Conservation (phyloP, 208 protist genomes). For the Acanthamoeba castellanii region DNA sequence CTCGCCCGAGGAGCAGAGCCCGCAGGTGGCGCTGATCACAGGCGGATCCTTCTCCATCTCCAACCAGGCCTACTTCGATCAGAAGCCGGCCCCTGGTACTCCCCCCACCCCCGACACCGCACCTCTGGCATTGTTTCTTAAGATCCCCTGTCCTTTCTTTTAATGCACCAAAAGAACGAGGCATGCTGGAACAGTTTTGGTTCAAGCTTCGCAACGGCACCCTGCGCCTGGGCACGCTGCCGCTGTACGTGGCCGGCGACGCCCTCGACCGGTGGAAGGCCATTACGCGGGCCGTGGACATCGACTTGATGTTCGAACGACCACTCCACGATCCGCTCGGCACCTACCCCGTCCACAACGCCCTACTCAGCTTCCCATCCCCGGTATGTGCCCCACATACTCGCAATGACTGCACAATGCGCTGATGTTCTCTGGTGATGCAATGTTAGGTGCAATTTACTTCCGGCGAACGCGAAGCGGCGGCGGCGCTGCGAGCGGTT, state of each 20-base stretch:
- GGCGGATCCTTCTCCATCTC: constrained; percentile 7
- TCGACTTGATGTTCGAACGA: constrained; percentile 24
- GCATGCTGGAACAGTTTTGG: constrained; percentile 27
- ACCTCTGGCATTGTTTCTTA: not conserved
- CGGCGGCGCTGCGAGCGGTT: not conserved
- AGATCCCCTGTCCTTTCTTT: not conserved
- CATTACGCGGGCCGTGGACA: not conserved
- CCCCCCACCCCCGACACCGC: not conserved
- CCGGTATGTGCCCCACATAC: not conserved
- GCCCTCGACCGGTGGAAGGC: constrained; percentile 11
- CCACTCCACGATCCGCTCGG: not conserved
- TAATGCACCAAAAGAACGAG: not conserved
- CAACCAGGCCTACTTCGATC: constrained; percentile 8
- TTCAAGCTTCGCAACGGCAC: constrained; percentile 24
- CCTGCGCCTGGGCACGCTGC: not conserved
- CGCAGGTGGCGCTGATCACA: constrained; percentile 9
- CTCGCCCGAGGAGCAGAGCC: not conserved
- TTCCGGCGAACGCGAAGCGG: not conserved
- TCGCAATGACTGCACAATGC: not conserved
- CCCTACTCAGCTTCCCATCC: not conserved
- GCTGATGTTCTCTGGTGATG: not conserved
- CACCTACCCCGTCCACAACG: not conserved
- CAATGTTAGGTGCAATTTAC: not conserved
- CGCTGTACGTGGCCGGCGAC: not conserved
- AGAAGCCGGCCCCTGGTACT: not conserved